phyloP scores from a whole-genome alignment of 768 basidiomycete species.

The Boletus reticulatus region DNA sequence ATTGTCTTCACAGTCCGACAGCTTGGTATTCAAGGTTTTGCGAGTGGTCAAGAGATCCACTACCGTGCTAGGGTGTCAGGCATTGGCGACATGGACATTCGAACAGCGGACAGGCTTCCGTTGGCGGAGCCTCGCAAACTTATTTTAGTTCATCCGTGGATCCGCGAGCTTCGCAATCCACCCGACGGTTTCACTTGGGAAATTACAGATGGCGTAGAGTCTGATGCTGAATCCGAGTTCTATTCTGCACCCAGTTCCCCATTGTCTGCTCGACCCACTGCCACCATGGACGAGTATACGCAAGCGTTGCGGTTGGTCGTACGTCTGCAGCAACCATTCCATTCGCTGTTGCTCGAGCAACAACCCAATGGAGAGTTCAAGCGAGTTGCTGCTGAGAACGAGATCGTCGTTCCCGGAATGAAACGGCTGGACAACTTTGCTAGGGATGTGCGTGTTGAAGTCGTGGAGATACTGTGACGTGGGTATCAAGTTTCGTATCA shows the following conservation, averaged over 20 bases:
- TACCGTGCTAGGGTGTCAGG: background rate
- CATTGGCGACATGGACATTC: background rate
- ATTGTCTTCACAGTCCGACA: background rate
- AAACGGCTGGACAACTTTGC: background rate
- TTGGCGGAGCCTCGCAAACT: background rate
- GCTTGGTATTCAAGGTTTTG: background rate
- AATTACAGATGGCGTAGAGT: background rate
- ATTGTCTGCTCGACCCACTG: background rate
- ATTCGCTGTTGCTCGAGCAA: background rate
- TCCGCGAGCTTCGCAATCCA: background rate
- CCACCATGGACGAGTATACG: background rate
- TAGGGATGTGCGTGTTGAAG: background rate
- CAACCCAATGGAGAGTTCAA: background rate
- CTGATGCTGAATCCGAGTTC: background rate
- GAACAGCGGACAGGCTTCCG: background rate
- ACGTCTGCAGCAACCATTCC: background rate
- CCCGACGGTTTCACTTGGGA: background rate
- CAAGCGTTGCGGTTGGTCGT: background rate
- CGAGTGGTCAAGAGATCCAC: background rate
- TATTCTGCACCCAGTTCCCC: background rate
- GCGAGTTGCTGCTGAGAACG: background rate
- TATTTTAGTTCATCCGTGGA: constrained; percentile 6
- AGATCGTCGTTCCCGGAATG: background rate
- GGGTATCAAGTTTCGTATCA: too few relatives aligned
- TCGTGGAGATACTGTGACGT: background rate